Evolutionary conservation across 2,329 filamentous ascomycete genomes (phyloP).

Genomic region (Neoscytalidium dimidiatum): DNA sequence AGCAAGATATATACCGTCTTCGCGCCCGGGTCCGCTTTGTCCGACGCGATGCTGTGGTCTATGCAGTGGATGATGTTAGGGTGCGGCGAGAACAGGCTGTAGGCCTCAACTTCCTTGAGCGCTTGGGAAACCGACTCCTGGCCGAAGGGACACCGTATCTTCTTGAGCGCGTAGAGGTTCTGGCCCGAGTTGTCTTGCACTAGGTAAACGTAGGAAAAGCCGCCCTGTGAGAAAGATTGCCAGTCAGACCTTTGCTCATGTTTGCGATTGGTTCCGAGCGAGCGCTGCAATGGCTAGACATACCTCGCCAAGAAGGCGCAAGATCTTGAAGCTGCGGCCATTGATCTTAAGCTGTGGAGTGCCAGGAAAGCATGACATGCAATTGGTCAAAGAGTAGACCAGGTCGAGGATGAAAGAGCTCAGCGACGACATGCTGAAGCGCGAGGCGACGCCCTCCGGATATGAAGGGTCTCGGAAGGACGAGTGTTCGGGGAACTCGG

Average conservation of each 20-base stretch:
- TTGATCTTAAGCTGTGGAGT: conserved; percentile 96
- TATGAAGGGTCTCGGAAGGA: conserved; percentile 14
- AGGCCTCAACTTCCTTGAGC: conserved; percentile 96
- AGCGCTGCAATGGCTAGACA: conserved; percentile 24
- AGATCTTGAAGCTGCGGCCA: conserved; percentile 90
- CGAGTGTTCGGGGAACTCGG: conserved; percentile 16
- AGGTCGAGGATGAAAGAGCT: conserved; percentile 75
- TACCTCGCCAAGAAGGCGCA: conserved; percentile 90
- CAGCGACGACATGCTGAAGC: conserved; percentile 25
- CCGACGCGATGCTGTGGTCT: conserved; percentile 79
- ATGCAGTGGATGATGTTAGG: conserved; percentile 84
- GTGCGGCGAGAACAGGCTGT: conserved; percentile 81
- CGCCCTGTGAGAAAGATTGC: conserved; percentile 61
- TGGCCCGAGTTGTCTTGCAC: conserved; percentile 86
- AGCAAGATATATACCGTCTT: conserved; percentile 97
- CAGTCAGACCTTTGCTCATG: background rate
- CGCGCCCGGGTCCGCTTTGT: conserved; percentile 65
- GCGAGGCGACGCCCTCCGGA: conserved; percentile 8
- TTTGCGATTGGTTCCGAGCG: background rate
- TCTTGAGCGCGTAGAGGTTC: conserved; percentile 91
- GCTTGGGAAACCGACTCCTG: conserved; percentile 93
- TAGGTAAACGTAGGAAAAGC: conserved; percentile 98
- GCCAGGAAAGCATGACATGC: conserved; percentile 93
- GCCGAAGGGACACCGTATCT: conserved; percentile 97
- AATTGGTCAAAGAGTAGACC: conserved; percentile 89